A percentile compares a stretch with the other conserved stretches of the same genome.
Conservation (phyloP, 495 filamentous ascomycete genomes). For the Astrothelium macrocarpum region DNA sequence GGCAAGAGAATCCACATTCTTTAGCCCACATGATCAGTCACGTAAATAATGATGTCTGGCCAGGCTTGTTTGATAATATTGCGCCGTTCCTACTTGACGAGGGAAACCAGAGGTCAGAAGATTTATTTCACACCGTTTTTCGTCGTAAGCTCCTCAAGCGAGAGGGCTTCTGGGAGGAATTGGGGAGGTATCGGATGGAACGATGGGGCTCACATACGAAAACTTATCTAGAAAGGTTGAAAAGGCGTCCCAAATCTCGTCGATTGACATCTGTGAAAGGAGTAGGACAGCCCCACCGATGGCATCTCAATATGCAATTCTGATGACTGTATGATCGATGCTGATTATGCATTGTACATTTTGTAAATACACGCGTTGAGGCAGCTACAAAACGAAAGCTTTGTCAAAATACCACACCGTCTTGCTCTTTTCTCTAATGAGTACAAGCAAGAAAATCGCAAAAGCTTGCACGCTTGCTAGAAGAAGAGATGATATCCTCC, state of each 20-base stretch:
- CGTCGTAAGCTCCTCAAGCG: not conserved
- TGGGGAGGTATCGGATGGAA: not conserved
- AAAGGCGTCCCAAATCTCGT: not conserved
- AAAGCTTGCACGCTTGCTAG: no score
- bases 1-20: not conserved
- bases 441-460: no score
- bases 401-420: no score
- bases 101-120: not conserved
- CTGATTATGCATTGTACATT: no score
- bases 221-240: not conserved
- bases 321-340: no score
- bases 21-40: not conserved
- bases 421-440: no score
- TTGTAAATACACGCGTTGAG: no score
- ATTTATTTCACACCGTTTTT: constrained; percentile 1
- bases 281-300: not conserved
- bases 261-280: not conserved
- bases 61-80: not conserved
- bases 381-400: no score
- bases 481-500: constrained; percentile 1
- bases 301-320: not conserved
- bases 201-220: not conserved
- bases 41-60: not conserved
- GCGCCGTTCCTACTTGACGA: not conserved
- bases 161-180: not conserved